Evolutionary conservation across 2,329 filamentous ascomycete species (phyloP), one percentile per base, ranked within the genome.

Genomic region (Botrytis deweyae): DNA sequence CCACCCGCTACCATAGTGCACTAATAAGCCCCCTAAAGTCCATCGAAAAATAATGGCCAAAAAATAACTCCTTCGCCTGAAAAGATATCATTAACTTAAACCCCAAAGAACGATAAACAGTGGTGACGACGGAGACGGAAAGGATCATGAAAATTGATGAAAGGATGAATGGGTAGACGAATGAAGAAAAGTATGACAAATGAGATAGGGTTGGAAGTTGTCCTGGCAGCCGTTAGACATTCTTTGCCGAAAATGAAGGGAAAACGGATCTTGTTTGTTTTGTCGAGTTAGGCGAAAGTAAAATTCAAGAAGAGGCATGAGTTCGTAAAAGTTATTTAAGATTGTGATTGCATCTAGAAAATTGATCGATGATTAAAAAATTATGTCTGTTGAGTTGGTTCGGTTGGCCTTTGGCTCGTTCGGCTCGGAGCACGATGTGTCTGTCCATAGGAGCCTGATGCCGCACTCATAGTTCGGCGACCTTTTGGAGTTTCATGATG

Each of bases 401-500:
- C 71, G n/a, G n/a, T 62, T 14, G 64, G 71, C 18, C 64, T 73
- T n/a, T 77, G 67, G 42, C 76, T 78, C n/a, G 76, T 76, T 46
- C 76, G 74, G 63, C 73, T 78, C 70, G 75, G 70, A 42, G 58
- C 73, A 25, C 58, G 63, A 63, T 72, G 71, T 20, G 72, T 70
- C 20, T 73, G 36, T 63, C 38, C 59, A 33, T 73, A 70, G 10
- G 77, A 77, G 4, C 74, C 75, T 25, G 78, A 77, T 49, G 78
- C 75, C 44, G 73, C 75, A 33, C 69, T 75, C n/a, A 70, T 74
- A 22, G 72, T 59, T 49, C 76, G 71, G 46, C 85, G 78, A 52
- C 86, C 85, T 74, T 84, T 82, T 77, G 85, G 86, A 67, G 84
- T 80, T 66, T 83, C 82, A 74, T 84, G 84, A 74, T 86, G 84